phyloP scores from a whole-genome alignment of 352 stramenopile species.

The Phytophthora tubulina region DNA sequence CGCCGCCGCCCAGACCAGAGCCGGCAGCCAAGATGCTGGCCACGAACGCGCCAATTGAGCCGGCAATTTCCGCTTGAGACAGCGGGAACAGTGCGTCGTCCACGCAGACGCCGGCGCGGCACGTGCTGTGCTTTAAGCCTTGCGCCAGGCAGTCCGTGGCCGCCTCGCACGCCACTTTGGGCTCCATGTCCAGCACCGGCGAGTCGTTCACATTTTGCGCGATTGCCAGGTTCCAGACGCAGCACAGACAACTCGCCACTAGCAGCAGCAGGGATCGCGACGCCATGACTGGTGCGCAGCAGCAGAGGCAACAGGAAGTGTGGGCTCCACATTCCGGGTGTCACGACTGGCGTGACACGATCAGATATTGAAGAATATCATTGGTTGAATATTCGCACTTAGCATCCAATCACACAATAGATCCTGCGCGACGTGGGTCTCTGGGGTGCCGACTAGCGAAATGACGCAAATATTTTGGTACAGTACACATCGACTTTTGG shows the following conservation, averaged over 20 bases:
- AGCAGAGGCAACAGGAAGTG: slow-evolving; percentile 21
- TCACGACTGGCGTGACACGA: slow-evolving; percentile 18
- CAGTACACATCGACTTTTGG: no score
- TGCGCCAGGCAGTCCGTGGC: slow-evolving; percentile 60
- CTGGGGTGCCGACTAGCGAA: no score
- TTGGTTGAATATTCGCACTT: no score
- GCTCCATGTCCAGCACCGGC: slow-evolving; percentile 41
- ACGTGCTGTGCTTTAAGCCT: slow-evolving; percentile 51
- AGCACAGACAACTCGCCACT: slow-evolving; percentile 17
- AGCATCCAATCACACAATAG: no score
- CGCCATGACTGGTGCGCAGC: slow-evolving; percentile 9
- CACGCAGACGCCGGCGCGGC: slow-evolving; percentile 59
- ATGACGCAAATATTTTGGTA: no score
- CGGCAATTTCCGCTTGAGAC: slow-evolving; percentile 57
- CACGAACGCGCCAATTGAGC: slow-evolving; percentile 75
- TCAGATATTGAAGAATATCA: neutral
- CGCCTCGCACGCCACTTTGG: slow-evolving; percentile 47
- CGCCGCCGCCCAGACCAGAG: slow-evolving; percentile 78
- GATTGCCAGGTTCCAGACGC: neutral
- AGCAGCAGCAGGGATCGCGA: slow-evolving; percentile 20
- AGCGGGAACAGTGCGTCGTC: slow-evolving; percentile 72
- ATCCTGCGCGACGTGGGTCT: no score
- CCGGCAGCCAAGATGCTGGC: slow-evolving; percentile 69
- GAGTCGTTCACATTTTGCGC: slow-evolving; percentile 49
- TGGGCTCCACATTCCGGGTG: slow-evolving; percentile 6